Evolutionary conservation across 306 rosid species (phyloP), one percentile per base, ranked within the genome.

Genomic region (Rosa lucieae): DNA sequence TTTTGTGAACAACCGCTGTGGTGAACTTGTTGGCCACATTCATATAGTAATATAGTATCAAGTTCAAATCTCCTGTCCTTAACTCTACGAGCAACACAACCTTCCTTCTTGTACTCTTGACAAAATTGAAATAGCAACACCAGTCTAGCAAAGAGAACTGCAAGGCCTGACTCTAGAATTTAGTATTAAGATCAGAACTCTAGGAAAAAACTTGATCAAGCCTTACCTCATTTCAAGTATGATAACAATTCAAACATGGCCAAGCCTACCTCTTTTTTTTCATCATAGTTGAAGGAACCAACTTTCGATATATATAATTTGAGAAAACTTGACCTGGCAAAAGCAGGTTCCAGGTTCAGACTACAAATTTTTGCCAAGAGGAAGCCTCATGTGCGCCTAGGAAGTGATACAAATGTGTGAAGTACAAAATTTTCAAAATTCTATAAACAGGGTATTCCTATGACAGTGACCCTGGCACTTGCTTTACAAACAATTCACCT

Each of bases 401-500:
- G 66, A 18, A 20, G 13, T 48, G 37, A 18, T 72, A 53, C 47
- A 42, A 13, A 49, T 72, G 77, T 73, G 72, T 62, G 72, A 62
- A 46, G 47, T 63, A 17, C 32, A 74, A 40, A 47, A 78, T 66
- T 55, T 49, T 21, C 17, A 81, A 69, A 68, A 67, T 32, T 65
- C 18, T 75, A 56, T 75, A 1, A 39, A 52, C 72, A 12, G 26
- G 15, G 71, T 8, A 51, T 29, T 44, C 32, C 73, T 69, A 49
- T 55, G 32, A 74, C 80, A 69, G 59, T 65, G 47, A 61, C 74
- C 46, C 40, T 37, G 61, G 65, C 83, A 76, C 74, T 74, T 77
- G 73, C 79, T 83, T 72, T 83, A 79, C 81, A 85, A 51, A 85
- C 26, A 59, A 70, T 46, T 70, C 65, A 83, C 63, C 83, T 76